Percentiles rank a stretch among this genome's conserved stretches.
Conservation (phyloP, 2,329 filamentous ascomycete species). For the Stemphylium lycopersici region DNA sequence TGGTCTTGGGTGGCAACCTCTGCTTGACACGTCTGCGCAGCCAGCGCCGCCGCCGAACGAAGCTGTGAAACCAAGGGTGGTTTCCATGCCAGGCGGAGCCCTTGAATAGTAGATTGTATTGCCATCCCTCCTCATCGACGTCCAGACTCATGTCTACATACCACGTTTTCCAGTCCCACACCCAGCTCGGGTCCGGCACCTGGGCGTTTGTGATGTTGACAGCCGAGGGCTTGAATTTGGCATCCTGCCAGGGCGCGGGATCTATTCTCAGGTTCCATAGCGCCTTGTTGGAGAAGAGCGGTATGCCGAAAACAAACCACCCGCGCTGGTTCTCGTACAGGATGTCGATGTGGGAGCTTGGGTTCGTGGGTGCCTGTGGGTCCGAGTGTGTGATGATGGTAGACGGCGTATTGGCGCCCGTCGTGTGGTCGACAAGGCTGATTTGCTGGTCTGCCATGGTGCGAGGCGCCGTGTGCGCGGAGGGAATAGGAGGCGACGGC, state of each 20-base stretch:
- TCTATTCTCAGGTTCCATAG: slow-evolving; percentile 77
- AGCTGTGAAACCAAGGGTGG: slow-evolving; percentile 90
- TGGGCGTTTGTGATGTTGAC: slow-evolving; percentile 85
- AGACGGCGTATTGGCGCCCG: slow-evolving; percentile 42
- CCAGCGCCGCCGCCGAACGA: slow-evolving; percentile 90
- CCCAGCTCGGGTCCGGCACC: slow-evolving; percentile 92
- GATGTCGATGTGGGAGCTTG: slow-evolving; percentile 68
- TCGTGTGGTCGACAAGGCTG: slow-evolving; percentile 64
- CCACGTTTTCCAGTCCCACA: slow-evolving; percentile 80
- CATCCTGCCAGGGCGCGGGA: slow-evolving; percentile 83
- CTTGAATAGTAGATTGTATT: slow-evolving; percentile 88
- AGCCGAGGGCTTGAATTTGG: slow-evolving; percentile 59
- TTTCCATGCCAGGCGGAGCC: slow-evolving; percentile 77
- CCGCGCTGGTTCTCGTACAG: slow-evolving; percentile 96
- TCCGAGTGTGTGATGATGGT: slow-evolving; percentile 23
- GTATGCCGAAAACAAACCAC: slow-evolving; percentile 83
- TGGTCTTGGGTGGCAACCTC: slow-evolving; percentile 46
- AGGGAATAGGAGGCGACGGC: slow-evolving; percentile 24
- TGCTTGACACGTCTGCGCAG: slow-evolving; percentile 77
- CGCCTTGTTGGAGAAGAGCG: slow-evolving; percentile 86
- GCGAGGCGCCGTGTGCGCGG: neutral
- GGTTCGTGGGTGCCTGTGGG: slow-evolving; percentile 19
- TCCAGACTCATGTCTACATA: slow-evolving; percentile 80
- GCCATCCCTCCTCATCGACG: slow-evolving; percentile 91
- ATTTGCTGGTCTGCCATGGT: slow-evolving; percentile 67